Evolutionary conservation across 257 asterid species (phyloP).

Genomic region (Petunia secreta): DNA sequence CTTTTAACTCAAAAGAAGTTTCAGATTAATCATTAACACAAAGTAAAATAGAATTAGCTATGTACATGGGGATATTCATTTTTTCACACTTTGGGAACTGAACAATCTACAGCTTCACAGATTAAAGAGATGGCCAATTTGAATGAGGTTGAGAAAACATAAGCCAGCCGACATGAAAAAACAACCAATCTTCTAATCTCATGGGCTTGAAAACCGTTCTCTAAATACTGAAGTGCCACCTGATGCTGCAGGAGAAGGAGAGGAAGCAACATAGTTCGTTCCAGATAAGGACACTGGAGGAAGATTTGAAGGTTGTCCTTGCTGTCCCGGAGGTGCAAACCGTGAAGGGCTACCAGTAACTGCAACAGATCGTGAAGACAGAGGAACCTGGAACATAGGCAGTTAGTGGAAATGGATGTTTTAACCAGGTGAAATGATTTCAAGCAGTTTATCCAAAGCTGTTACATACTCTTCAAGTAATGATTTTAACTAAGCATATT

Average conservation of each 20-base stretch:
- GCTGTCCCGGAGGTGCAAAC: slow-evolving; percentile 63
- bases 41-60: not conserved
- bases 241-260: slow-evolving; percentile 96
- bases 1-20: not conserved
- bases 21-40: not conserved
- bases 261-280: slow-evolving; percentile 67
- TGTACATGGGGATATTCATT: slow-evolving; percentile 17
- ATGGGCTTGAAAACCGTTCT: slow-evolving; percentile 75
- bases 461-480: not conserved
- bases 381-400: slow-evolving; percentile 59
- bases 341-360: slow-evolving; percentile 75
- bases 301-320: slow-evolving; percentile 52
- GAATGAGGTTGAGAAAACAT: not conserved
- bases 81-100: not conserved
- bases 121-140: not conserved
- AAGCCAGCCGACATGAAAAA: slow-evolving; percentile 14
- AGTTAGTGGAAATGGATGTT: slow-evolving; percentile 1
- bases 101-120: slow-evolving; percentile 19
- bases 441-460: not conserved
- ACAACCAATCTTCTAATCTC: slow-evolving; percentile 47
- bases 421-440: not conserved
- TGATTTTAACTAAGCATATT: not conserved
- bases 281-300: slow-evolving; percentile 69
- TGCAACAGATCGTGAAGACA: slow-evolving; percentile 62
- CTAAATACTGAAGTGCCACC: slow-evolving; percentile 84